Base-by-base conservation (phyloP, 2,329 filamentous ascomycete genomes). In the Orbilia blumenaviensis region DNA sequence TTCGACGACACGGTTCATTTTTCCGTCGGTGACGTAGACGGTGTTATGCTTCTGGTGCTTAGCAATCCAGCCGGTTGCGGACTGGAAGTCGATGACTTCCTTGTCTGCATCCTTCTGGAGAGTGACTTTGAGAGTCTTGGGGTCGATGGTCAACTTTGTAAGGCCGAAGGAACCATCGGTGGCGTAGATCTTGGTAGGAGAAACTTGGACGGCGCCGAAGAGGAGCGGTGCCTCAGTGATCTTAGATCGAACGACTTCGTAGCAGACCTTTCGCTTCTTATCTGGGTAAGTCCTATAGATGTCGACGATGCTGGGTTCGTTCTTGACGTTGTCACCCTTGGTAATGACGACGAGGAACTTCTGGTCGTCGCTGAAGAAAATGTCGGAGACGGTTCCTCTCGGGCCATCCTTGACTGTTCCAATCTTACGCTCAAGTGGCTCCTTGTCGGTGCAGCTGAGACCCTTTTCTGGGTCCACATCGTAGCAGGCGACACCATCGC, bases 91-190 rank as follows among this genome's bases (percentile, higher is more conserved):
- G 10, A 90, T 82, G 0, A 80, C 78, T n/a, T 83, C 82, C 52
- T 81, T 83, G n/a, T 82, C 82, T 36, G n/a, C n/a, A n/a, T 82
- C 81, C 0, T 85, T 79, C 0, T 82, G 81, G 0, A 84, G 83
- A 9, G 79, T 62, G n/a, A 75, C 29, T 29, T 62, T 75, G 12
- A 80, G 78, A 6, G 74, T 82, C 2, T 63, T 52, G 0, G 78
- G 50, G 50, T 86, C 82, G 21, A 88, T 77, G 0, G 83, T 81
- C 0, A 90, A 80, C 3, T 88, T 83, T 0, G 84, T 85, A 0
- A 82, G 86, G 4, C 88, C 88, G 63, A 90, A 89, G 0, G 87
- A 86, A 0, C 88, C 85, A 66, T 90, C 88, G 0, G 88, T 87
- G 0, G 84, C 84, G 73, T 90, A 87, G 41, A 89, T 79, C 12